These are phyloP conservation scores for Rhodotorula sp. DNA, from an alignment of 1,284 basidiomycete species.

Conservation along the genomic window DNA sequence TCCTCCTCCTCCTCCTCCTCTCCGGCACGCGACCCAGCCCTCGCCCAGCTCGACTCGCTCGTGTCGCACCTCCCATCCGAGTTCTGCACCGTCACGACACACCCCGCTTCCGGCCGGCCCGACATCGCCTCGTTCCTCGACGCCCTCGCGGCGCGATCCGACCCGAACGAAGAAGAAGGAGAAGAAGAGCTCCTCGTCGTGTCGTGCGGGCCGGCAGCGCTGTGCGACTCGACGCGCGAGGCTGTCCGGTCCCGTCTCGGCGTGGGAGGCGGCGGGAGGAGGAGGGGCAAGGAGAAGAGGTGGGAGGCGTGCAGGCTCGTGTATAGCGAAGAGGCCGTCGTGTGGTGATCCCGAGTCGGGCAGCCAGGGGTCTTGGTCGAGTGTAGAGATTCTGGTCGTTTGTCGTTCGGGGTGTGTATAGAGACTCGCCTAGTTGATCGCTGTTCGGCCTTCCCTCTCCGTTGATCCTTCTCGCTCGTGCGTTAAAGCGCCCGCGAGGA, in stretches of 20 bases:
- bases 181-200: slow-evolving; percentile 3
- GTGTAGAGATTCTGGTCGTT: background rate
- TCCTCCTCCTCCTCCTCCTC: background rate
- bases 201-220: slow-evolving; percentile 4
- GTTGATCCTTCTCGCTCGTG: no score
- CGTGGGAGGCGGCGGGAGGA: background rate
- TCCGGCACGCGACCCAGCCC: no score
- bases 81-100: background rate
- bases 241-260: slow-evolving; percentile 3
- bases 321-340: slow-evolving; percentile 3
- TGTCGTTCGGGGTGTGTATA: no score
- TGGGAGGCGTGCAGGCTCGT: slow-evolving; percentile 10
- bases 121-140: slow-evolving; percentile 1
- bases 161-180: background rate
- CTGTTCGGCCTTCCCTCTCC: no score
- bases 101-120: slow-evolving; percentile 4
- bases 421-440: no score
- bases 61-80: background rate
- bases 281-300: background rate
- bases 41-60: background rate
- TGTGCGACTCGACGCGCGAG: slow-evolving; percentile 11
- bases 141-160: background rate
- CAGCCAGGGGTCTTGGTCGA: background rate
- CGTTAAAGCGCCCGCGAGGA: no score
- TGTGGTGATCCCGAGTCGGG: background rate